Evolutionary conservation across 164 flowering plant species (phyloP), one percentile per base, ranked within the genome.

Genomic region (Berberis vulgaris): DNA sequence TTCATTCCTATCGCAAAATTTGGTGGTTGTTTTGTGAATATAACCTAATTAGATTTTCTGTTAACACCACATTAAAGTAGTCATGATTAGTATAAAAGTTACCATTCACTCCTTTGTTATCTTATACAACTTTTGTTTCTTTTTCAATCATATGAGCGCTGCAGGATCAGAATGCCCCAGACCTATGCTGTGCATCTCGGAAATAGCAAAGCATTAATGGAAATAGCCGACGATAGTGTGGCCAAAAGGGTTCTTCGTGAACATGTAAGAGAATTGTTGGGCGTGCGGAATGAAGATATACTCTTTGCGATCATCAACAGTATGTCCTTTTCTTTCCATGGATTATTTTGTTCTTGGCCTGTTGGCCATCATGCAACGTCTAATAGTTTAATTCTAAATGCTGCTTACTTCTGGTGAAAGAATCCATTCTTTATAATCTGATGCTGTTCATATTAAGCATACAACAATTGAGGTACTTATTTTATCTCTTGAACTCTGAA

Each of bases 111-210:
- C 2, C 11, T 52, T 11, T 52, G 11, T 52, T 4, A 7, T 6
- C n/a, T 4, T 52, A 4, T 52, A 10, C 54, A 1, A 12, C 8
- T 52, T 10, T 52, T 52, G n/a, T 52, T 10, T 52, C 13, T 52
- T 52, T 52, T 9, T 58, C 41, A 4, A 59, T 59, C 55, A 58
- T 66, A 55, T 77, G 40, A 40, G 2, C 53, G 59, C 46, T 68
- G 69, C 80, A 91, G 99, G 77, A 91, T 94, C 66, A 80, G 64
- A 73, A 94, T 94, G 99, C 99, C 99, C 59, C 74, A 81, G 56
- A 94, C 96, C 4, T 83, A 85, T 83, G 97, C 87, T 73, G 99
- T 94, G 50, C 99, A 94, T 72, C 91, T 94, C 69, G 99, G 99
- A 26, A 94, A 94, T 71, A 94, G 97, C 80, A 91, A 87, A 69